Evolutionary conservation across 1,284 basidiomycete species (phyloP), one percentile per base, ranked within the genome.

Genomic region (Marasmius tenuissimus): DNA sequence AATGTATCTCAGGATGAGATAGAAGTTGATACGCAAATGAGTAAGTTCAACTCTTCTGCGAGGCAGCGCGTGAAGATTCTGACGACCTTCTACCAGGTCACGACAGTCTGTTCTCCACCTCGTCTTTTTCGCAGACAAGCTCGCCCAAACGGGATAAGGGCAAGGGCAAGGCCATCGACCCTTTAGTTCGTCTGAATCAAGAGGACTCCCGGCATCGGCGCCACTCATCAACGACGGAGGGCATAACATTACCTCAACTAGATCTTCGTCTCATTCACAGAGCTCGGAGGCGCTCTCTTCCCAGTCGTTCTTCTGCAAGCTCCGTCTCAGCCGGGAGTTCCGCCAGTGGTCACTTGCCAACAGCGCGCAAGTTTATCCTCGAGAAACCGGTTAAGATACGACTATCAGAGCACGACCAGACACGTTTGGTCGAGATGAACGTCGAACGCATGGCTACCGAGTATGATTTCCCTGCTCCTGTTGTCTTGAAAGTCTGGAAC

Each of bases 401-500:
- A 38, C 53, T 62, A 10, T 62, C 61, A 12, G 27, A 27, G 16
- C 34, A 22, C 11, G 61, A 62, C 48, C 58, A 62, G 54, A 40
- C 50, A 7, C 52, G 45, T 22, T 52, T 62, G 22, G 45, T 62
- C 9, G 57, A 62, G 16, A 47, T 42, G 35, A 53, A 58, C n/a
- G 58, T 62, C 33, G 51, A 50, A 33, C 22, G 47, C 34, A 56
- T 62, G 58, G 37, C 53, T 2, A 11, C 37, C n/a, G 33, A 62
- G 38, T 59, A 56, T 47, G 47, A 45, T 4, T 59, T 62, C 20
- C 57, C 61, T 35, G 57, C 39, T 7, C 51, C 58, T 16, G 50
- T 55, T 55, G 61, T 62, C 4, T 34, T 40, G 9, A 34, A 34
- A 8, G 40, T 59, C 11, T 62, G 61, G 61, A 59, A 62, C n/a